Evolutionary conservation across 1,139 yeast species (phyloP), one percentile per base, ranked within the genome.

Genomic region (Debaryomycetaceae sp.): DNA sequence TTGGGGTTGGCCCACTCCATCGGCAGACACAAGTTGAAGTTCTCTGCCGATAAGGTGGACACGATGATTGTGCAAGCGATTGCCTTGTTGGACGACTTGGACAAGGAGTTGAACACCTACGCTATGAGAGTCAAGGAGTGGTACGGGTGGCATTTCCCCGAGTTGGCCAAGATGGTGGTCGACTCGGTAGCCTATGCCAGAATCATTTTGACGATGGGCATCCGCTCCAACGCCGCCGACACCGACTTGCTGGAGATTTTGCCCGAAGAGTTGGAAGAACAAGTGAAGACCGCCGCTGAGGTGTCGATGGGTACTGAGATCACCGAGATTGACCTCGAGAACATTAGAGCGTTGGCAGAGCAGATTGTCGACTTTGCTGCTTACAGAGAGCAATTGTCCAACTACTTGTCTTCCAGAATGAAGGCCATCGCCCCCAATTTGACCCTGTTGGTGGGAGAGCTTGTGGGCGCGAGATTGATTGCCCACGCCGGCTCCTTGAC

Each of bases 81-180:
- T 65, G 96, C 98, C 28, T 70, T 91, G 45, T 77, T 91, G 49
- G 98, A 91, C 59, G 96, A 93, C 60, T 78, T 91, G 48, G 98
- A 91, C 66, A 91, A 91, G 69, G 98, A 91, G 56, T 79, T 91
- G 59, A 91, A 91, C 68, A 91, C 97, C 37, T 91, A 84, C 62
- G 91, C 97, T 42, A 91, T 91, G 98, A 82, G 98, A 71, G 89
- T 85, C 55, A 91, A 91, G 74, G 98, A 91, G 69, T 91, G 98
- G 98, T 91, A 91, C 65, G 97, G 97, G 46, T 91, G 98, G 98
- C 98, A 91, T 63, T 91, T 91, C 79, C 98, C 98, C 37, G 98
- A 91, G 69, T 78, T 91, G 71, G 95, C 96, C 49, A 88, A 86
- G 68, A 76, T 91, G 59, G 91, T 88, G 42, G 81, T 86, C 47